Conservation (phyloP, 352 stramenopile species). For the Phytophthora macrochlamydospora region DNA sequence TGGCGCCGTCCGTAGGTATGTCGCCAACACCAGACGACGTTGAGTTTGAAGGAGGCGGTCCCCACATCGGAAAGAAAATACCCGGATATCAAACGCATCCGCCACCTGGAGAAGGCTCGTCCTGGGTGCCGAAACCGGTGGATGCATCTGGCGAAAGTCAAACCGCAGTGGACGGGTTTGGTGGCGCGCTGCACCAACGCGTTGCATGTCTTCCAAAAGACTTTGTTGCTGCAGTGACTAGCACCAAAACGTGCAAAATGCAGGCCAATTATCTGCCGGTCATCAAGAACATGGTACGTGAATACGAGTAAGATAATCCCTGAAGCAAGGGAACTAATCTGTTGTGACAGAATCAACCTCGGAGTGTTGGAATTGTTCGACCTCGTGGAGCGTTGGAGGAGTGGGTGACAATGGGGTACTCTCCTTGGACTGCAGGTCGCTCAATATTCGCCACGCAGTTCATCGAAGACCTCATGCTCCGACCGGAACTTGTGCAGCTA, state of each 20-base stretch:
- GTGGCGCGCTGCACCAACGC: conserved; percentile 61
- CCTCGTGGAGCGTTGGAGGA: conserved; percentile 86
- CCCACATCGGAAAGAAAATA: conserved; percentile 52
- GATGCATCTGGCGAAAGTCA: conserved; percentile 59
- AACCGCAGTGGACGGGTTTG: conserved; percentile 67
- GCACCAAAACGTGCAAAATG: conserved; percentile 79
- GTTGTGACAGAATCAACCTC: conserved; percentile 71
- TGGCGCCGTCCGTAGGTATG: conserved; percentile 49
- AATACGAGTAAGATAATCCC: not conserved
- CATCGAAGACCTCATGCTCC: conserved; percentile 65
- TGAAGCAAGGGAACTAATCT: not conserved
- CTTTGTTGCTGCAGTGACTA: conserved; percentile 68
- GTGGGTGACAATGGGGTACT: conserved; percentile 91
- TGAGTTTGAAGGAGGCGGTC: conserved; percentile 34
- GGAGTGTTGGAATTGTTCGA: conserved; percentile 87
- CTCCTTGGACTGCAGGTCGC: conserved; percentile 90
- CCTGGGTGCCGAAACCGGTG: conserved; percentile 62
- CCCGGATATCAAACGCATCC: conserved; percentile 63
- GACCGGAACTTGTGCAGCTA: conserved; percentile 49
- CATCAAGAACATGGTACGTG: conserved; percentile 72
- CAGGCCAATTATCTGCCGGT: conserved; percentile 78
- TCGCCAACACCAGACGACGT: conserved; percentile 62
- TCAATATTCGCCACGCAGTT: conserved; percentile 67
- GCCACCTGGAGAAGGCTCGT: conserved; percentile 57
- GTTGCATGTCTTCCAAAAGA: conserved; percentile 70